Evolutionary conservation across 495 filamentous ascomycete species (phyloP).

Genomic region (Aspergillus ostianus): DNA sequence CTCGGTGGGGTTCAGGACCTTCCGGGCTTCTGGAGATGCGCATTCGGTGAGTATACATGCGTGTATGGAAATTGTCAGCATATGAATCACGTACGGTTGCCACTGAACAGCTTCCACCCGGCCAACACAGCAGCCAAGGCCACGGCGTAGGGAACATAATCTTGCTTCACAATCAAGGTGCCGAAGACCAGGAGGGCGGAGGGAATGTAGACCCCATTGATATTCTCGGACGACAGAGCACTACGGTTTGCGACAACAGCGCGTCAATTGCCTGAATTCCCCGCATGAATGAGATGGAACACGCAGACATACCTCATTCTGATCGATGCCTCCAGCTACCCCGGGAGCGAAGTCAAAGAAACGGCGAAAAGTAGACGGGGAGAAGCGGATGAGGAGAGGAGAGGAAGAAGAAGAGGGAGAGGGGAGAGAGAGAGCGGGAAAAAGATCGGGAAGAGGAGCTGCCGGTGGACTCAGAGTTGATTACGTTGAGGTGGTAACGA

Average conservation of each 20-base stretch:
- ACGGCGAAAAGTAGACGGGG: slow-evolving; percentile 3
- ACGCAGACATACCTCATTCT: slow-evolving; percentile 36
- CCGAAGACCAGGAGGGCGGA: slow-evolving; percentile 77
- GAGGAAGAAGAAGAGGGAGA: slow-evolving; percentile 5
- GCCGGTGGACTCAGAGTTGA: too few relatives aligned
- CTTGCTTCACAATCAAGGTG: slow-evolving; percentile 69
- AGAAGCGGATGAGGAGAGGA: slow-evolving; percentile 10
- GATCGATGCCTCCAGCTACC: slow-evolving; percentile 14
- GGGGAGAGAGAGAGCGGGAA: slow-evolving; percentile 15
- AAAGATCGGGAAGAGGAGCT: neutral
- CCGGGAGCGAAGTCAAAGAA: slow-evolving; percentile 2
- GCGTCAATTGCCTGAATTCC: slow-evolving; percentile 7
- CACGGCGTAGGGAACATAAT: slow-evolving; percentile 74
- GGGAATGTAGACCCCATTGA: slow-evolving; percentile 82
- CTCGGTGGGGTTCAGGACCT: slow-evolving; percentile 78
- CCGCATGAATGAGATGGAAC: neutral
- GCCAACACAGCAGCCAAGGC: slow-evolving; percentile 58
- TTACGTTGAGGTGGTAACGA: neutral
- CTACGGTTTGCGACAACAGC: slow-evolving; percentile 23
- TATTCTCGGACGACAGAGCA: slow-evolving; percentile 48
- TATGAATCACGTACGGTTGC: slow-evolving; percentile 21
- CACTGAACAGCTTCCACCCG: slow-evolving; percentile 58
- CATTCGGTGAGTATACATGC: slow-evolving; percentile 13
- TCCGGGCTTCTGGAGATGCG: slow-evolving; percentile 58
- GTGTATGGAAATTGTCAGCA: neutral